These are phyloP conservation scores for Candida endomychidarum DNA, from an alignment of 805 yeast species.

Conservation along the genomic window DNA sequence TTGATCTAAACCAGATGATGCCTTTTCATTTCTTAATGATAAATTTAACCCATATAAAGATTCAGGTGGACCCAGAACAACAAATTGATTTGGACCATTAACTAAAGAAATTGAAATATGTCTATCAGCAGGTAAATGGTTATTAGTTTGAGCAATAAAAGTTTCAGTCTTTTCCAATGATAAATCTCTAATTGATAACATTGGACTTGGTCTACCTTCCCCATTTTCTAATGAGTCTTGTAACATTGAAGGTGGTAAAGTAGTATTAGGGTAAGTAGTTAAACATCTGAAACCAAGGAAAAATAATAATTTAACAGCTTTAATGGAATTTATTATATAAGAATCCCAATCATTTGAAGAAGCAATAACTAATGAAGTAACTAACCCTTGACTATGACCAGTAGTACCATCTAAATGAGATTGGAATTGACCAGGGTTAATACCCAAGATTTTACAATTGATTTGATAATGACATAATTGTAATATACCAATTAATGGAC, in stretches of 20 bases:
- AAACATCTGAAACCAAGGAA: constrained; percentile 92
- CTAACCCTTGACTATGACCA: constrained; percentile 90
- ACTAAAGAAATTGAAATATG: constrained; percentile 87
- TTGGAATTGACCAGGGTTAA: constrained; percentile 87
- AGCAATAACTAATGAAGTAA: constrained; percentile 90
- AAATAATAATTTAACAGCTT: constrained; percentile 83
- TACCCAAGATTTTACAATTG: constrained; percentile 79
- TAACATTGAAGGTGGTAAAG: constrained; percentile 88
- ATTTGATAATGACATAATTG: constrained; percentile 92
- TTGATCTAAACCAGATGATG: constrained; percentile 92
- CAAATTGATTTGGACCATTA: constrained; percentile 95
- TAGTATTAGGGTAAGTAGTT: constrained; percentile 87
- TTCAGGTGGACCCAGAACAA: constrained; percentile 97
- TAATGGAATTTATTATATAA: constrained; percentile 67
- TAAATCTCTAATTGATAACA: constrained; percentile 92
- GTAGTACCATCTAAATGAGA: constrained; percentile 69
- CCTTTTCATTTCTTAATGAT: constrained; percentile 89
- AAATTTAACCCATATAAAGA: constrained; percentile 93
- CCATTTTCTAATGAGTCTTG: constrained; percentile 91
- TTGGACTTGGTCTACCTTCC: constrained; percentile 96
- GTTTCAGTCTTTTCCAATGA: constrained; percentile 74
- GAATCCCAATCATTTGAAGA: constrained; percentile 81
- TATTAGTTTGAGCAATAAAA: constrained; percentile 82
- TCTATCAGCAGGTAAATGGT: constrained; percentile 88
- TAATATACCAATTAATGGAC: constrained; percentile 96